phyloP scores from a whole-genome alignment of 2,329 filamentous ascomycete genomes.

The Basipetospora sp. region DNA sequence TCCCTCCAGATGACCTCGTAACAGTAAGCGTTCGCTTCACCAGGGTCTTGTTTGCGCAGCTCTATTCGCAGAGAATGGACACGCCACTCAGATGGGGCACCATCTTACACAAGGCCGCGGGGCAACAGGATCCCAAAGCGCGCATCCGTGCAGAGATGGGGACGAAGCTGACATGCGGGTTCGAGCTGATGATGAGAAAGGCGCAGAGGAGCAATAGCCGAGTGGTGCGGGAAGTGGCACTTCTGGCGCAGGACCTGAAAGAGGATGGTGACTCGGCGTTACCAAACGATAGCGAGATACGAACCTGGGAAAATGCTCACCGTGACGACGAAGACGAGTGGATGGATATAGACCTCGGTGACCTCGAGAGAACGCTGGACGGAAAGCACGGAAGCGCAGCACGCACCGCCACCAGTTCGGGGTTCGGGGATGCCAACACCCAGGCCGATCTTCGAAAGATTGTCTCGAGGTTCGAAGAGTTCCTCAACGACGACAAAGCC shows the following conservation, averaged over 20 bases:
- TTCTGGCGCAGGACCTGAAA: constrained; percentile 61
- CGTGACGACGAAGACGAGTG: constrained; percentile 75
- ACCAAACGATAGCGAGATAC: constrained; percentile 61
- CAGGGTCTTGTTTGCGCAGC: constrained; percentile 76
- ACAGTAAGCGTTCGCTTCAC: constrained; percentile 70
- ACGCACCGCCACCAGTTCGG: constrained; percentile 20
- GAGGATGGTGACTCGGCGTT: constrained; percentile 52
- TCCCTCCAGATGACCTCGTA: constrained; percentile 67
- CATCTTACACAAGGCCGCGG: no score
- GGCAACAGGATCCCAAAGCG: constrained; percentile 7
- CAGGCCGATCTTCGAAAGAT: constrained; percentile 76
- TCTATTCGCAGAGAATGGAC: constrained; percentile 71
- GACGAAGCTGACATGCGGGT: constrained; percentile 80
- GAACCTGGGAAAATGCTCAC: constrained; percentile 44
- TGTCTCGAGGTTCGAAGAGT: constrained; percentile 83
- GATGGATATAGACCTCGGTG: constrained; percentile 81
- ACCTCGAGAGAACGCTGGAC: constrained; percentile 70
- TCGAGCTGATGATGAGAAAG: constrained; percentile 69
- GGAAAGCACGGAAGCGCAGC: constrained; percentile 25
- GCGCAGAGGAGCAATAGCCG: constrained; percentile 54
- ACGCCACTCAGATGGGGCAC: no score
- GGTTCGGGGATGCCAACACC: constrained; percentile 50
- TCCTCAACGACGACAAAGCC: constrained; percentile 72
- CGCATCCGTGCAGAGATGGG: constrained; percentile 48
- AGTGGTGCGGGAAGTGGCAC: constrained; percentile 56